Conservation (phyloP, 2,329 filamentous ascomycete species). For the Aureobasidium sp. region DNA sequence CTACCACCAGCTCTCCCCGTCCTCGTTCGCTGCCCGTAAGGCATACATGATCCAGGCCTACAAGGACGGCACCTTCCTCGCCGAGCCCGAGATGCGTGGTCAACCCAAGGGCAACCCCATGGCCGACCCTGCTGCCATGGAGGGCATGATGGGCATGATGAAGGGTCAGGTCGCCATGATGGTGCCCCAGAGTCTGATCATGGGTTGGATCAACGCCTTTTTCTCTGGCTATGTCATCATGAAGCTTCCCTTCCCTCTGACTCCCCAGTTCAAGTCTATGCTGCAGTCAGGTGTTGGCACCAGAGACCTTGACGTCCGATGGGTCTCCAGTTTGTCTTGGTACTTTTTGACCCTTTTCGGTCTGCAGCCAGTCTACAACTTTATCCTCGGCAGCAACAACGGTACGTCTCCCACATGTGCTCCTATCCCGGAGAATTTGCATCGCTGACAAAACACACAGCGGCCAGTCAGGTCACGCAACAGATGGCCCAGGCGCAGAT, state of each 20-base stretch:
- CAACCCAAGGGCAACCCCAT: constrained; percentile 89
- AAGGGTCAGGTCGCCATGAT: constrained; percentile 99
- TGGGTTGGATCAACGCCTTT: constrained; percentile 99
- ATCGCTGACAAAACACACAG: constrained; percentile 40
- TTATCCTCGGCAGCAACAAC: constrained; percentile 91
- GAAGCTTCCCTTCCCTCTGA: constrained; percentile 94
- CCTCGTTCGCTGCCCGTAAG: constrained; percentile 71
- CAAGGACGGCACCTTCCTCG: constrained; percentile 79
- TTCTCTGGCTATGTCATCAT: constrained; percentile 98
- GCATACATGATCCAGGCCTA: constrained; percentile 71
- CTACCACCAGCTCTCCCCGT: constrained; percentile 65
- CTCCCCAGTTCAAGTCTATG: constrained; percentile 99
- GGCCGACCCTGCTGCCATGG: constrained; percentile 92
- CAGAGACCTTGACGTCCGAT: constrained; percentile 89
- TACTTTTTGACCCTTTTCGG: constrained; percentile 98
- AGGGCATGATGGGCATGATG: constrained; percentile 99
- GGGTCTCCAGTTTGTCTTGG: constrained; percentile 98
- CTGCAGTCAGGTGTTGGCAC: constrained; percentile 94
- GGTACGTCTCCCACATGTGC: constrained; percentile 51
- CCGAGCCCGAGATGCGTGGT: constrained; percentile 76
- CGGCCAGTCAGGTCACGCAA: constrained; percentile 83
- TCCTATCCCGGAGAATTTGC: too few species aligned
- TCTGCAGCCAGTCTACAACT: constrained; percentile 93
- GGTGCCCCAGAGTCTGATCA: constrained; percentile 95
- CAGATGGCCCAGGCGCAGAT: constrained; percentile 59